Conservation (phyloP, 2,329 filamentous ascomycete species). For the Cercospora sp. region DNA sequence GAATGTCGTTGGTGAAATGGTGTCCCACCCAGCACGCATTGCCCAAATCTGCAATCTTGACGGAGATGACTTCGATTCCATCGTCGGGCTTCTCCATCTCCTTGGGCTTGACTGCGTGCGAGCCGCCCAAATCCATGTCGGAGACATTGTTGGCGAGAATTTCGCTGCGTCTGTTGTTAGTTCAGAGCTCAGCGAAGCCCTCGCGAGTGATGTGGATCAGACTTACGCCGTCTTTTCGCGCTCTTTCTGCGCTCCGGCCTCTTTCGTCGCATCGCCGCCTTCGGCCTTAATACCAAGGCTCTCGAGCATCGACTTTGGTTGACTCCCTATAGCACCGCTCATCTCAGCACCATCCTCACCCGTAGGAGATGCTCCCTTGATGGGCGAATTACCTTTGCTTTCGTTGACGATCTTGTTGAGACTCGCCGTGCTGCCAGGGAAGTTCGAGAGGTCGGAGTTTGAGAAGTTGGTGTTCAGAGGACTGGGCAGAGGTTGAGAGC, state of each 20-base stretch:
- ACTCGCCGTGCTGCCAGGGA: conserved; percentile 65
- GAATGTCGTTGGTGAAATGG: conserved; percentile 99
- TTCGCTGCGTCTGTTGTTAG: conserved; percentile 53
- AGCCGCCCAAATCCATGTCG: conserved; percentile 87
- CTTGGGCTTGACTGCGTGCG: conserved; percentile 55
- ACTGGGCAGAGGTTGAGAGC: conserved; percentile 92
- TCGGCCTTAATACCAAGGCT: conserved; percentile 54
- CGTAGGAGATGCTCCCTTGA: conserved; percentile 45
- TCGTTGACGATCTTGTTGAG: conserved; percentile 83
- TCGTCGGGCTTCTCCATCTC: conserved; percentile 61
- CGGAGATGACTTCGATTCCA: conserved; percentile 79
- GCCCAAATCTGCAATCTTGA: conserved; percentile 97
- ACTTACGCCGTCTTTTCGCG: conserved; percentile 92
- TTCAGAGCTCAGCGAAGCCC: conserved; percentile 27
- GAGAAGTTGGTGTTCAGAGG: conserved; percentile 91
- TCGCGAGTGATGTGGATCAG: not conserved
- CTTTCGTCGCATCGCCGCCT: conserved; percentile 23
- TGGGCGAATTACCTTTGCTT: conserved; percentile 56
- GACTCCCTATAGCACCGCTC: conserved; percentile 55
- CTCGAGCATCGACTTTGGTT: conserved; percentile 60
- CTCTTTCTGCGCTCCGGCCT: conserved; percentile 66
- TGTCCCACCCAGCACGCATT: conserved; percentile 99
- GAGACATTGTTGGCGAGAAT: conserved; percentile 90
- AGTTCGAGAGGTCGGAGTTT: conserved; percentile 67
- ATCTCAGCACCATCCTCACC: conserved; percentile 52